These are phyloP conservation scores for Aciculosporium take DNA, from an alignment of 2,329 filamentous ascomycete species.

Conservation along the genomic window DNA sequence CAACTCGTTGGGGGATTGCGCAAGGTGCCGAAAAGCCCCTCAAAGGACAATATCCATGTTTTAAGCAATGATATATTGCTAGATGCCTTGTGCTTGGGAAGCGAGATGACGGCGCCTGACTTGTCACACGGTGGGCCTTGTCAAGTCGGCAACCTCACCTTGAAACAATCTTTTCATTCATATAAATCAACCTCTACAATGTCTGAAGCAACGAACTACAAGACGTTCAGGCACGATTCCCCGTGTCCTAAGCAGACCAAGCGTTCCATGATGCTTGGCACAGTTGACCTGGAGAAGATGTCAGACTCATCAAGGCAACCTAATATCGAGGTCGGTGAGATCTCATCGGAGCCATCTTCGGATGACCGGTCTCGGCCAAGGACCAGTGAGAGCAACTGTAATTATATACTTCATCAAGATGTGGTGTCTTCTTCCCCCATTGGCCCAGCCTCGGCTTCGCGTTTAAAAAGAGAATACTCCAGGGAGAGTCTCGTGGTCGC, in stretches of 20 bases:
- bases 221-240: slow-evolving; percentile 28
- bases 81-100: neutral
- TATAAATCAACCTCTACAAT: slow-evolving; percentile 26
- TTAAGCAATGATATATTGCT: neutral
- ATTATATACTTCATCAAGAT: slow-evolving; percentile 39
- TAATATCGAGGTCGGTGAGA: slow-evolving; percentile 39
- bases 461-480: slow-evolving; percentile 31
- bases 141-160: slow-evolving; percentile 6
- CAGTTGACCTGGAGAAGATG: slow-evolving; percentile 24
- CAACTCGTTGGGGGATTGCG: slow-evolving; percentile 40
- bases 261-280: neutral
- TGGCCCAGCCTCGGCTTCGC: neutral
- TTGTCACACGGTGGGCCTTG: neutral
- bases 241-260: neutral
- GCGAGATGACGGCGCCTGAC: neutral
- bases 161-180: slow-evolving; percentile 15
- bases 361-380: slow-evolving; percentile 20
- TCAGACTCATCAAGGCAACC: slow-evolving; percentile 27
- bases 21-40: slow-evolving; percentile 25
- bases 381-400: slow-evolving; percentile 29
- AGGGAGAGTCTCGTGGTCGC: slow-evolving; percentile 46
- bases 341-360: slow-evolving; percentile 27
- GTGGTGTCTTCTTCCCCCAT: slow-evolving; percentile 17
- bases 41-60: neutral
- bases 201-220: slow-evolving; percentile 40